phyloP scores from a whole-genome alignment of 805 yeast species.

The Kodamaea kaohsiungensis region DNA sequence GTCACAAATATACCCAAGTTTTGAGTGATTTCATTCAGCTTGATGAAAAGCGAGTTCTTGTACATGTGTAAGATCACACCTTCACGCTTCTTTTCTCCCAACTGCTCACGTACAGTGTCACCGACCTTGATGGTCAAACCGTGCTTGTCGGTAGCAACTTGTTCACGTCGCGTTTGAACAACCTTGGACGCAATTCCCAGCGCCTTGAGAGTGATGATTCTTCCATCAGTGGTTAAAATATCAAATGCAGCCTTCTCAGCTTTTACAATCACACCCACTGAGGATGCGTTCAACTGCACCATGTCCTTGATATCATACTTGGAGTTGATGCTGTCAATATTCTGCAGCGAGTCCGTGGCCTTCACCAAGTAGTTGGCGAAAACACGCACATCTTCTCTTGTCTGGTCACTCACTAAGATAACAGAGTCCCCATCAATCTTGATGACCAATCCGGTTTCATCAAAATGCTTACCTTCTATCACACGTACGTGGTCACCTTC shows the following conservation, averaged over 20 bases:
- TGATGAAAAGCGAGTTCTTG: constrained; percentile 75
- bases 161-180: constrained; percentile 61
- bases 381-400: constrained; percentile 85
- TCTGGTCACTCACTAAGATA: constrained; percentile 85
- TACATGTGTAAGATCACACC: constrained; percentile 87
- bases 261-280: constrained; percentile 85
- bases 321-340: constrained; percentile 62
- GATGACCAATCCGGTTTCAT: constrained; percentile 94
- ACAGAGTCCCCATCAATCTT: constrained; percentile 81
- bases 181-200: constrained; percentile 81
- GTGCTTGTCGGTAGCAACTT: constrained; percentile 79
- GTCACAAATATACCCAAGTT: constrained; percentile 91
- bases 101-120: constrained; percentile 82
- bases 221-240: constrained; percentile 80
- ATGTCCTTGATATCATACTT: constrained; percentile 86
- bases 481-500: constrained; percentile 97
- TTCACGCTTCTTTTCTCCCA: constrained; percentile 71
- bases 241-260: constrained; percentile 87
- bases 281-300: constrained; percentile 81
- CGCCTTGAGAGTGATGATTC: constrained; percentile 69
- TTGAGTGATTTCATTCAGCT: constrained; percentile 76
- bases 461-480: constrained; percentile 85
- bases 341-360: constrained; percentile 78
- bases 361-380: constrained; percentile 88
- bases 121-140: constrained; percentile 88